Evolutionary conservation across 1,284 basidiomycete genomes (phyloP), one percentile per base, ranked within the genome.

Genomic region (Cryptococcus maquisensis): DNA sequence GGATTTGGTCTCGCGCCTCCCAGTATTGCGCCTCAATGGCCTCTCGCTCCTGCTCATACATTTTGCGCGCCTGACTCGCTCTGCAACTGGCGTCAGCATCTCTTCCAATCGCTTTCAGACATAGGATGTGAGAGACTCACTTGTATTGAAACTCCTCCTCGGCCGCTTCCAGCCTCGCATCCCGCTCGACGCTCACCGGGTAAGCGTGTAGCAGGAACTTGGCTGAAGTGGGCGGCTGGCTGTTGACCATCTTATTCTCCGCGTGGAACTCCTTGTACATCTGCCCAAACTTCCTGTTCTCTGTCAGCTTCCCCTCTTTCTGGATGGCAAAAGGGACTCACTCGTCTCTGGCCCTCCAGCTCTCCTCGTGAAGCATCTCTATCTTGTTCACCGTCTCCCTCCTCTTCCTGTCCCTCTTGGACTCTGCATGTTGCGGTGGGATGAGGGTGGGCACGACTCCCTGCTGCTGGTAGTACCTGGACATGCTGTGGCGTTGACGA

Each of bases 301-400:
- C n/a, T 8, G 24, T 49, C 26, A 49, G 54, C 44, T 13, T n/a
- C 12, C 4, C 32, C 26, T 9, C 37, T 15, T 3, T 18, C 16
- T 20, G 47, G 44, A 46, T 35, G 44, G 28, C n/a, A 18, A 37
- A 48, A n/a, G 12, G 28, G 3, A 71, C 77, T 67, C 64, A 80
- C 78, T 77, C 69, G 55, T 81, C 79, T 24, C 78, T 59, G 21
- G 72, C 71, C 24, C 73, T 69, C 64, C 78, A 75, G 53, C 73
- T 76, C 43, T 79, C 77, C 20, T 76, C 74, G 56, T 79, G 77
- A 26, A 79, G 67, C 32, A 75, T 65, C 61, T 79, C 75, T 24
- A 81, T 77, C 62, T 78, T 77, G 57, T 79, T 79, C 51, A 79
- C 74, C 46, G 79, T 79, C 57, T 80, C 79, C 28, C 79, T 62